Evolutionary conservation across 345 rosid genomes (phyloP), one percentile per base, ranked within the genome.

Genomic region (Brassica nigra): DNA sequence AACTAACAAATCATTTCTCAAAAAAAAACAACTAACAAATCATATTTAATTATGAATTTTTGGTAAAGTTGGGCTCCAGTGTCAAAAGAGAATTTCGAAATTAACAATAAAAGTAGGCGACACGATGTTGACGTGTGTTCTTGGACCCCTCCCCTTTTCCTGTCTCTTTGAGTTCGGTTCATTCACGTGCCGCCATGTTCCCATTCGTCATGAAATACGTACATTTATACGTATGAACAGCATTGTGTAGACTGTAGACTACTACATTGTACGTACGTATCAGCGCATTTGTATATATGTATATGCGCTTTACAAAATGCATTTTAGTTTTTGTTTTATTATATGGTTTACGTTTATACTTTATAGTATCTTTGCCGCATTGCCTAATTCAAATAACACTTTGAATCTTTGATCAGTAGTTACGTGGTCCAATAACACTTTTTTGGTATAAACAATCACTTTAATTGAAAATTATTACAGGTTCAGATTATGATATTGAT

Each of bases 101-200:
- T 39, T 27, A 8, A 52, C 4, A 77, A 11, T 66, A 29, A 12
- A 47, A 10, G 69, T 68, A 12, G 78, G 70, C 1, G 34, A 69
- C 44, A 61, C 6, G 82, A 79, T 2, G 34, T 73, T 67, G 78
- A 79, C 78, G 78, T 73, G 82, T 73, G 78, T 73, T 55, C 49
- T 52, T 8, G 72, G 76, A 71, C 81, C 76, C 67, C n/a, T 77
- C 20, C 9, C 9, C 55, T 70, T 62, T 61, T 34, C 47, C 65
- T 52, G 71, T 71, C 47, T 66, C 68, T 58, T 42, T 39, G 82
- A 73, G 82, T 61, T 79, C 74, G 78, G 78, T 79, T 62, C 71
- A 69, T 79, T 80, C 83, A 80, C 83, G 83, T 80, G 83, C 67
- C 71, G 66, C 72, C 83, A 80, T 70, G 83, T 80, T 80, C 83